Percentiles rank a stretch among this genome's conserved stretches.
These are phyloP conservation scores for Saccharomyces mikatae DNA, from an alignment of 805 yeast genomes.

Conservation along the genomic window DNA sequence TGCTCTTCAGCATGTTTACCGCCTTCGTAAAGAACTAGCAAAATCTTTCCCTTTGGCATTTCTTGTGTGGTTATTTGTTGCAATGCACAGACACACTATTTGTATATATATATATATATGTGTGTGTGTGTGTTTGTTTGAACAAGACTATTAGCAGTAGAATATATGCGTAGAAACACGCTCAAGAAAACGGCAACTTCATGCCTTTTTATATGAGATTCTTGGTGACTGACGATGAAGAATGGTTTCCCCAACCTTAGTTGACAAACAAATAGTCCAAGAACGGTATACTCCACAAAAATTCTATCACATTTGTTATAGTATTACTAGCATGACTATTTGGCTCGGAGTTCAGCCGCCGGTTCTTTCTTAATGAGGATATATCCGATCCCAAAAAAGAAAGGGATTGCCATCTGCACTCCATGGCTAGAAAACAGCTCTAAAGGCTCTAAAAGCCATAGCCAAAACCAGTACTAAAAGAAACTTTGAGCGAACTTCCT, in stretches of 20 bases:
- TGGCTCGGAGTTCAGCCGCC: background rate
- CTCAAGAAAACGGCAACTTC: background rate
- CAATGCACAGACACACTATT: too few species aligned
- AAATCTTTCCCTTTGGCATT: slow-evolving; percentile 32
- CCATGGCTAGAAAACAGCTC: too few species aligned
- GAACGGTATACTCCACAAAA: background rate
- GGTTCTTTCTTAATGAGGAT: background rate
- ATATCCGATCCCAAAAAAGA: background rate
- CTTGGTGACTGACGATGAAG: background rate
- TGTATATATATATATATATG: background rate
- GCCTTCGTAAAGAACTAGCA: slow-evolving; percentile 53
- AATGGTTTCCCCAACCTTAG: background rate
- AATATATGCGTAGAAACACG: too few species aligned
- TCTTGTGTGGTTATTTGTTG: too few species aligned
- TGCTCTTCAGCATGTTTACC: slow-evolving; percentile 53
- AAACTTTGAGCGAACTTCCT: background rate
- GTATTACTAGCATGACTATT: background rate
- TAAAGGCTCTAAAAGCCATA: too few species aligned
- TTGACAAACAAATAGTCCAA: background rate
- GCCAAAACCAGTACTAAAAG: background rate
- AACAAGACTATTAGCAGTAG: too few species aligned
- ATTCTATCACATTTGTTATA: background rate
- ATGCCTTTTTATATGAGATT: background rate
- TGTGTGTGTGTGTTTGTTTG: too few species aligned
- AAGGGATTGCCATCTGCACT: too few species aligned